phyloP scores from a whole-genome alignment of 495 filamentous ascomycete species.

The Usnea hakonensis region DNA sequence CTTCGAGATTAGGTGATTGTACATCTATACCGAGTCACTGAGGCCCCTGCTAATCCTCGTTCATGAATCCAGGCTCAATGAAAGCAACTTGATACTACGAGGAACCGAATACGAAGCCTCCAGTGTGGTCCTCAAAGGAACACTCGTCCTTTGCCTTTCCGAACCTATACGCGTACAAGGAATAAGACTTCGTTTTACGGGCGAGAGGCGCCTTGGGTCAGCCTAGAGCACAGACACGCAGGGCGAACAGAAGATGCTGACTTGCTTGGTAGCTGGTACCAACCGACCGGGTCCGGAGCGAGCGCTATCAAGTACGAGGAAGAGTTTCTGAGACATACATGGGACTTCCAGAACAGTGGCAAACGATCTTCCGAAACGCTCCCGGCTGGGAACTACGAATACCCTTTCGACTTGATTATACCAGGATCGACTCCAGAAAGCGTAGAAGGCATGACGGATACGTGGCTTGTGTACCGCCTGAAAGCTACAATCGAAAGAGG shows the following conservation, averaged over 20 bases:
- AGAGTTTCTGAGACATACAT: constrained; percentile 50
- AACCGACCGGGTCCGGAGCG: constrained; percentile 25
- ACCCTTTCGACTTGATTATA: constrained; percentile 73
- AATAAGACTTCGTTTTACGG: constrained; percentile 63
- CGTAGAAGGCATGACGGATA: constrained; percentile 74
- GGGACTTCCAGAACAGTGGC: constrained; percentile 43
- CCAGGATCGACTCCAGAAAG: constrained; percentile 75
- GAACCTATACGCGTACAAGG: constrained; percentile 62
- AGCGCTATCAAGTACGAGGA: constrained; percentile 41
- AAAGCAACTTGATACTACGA: constrained; percentile 71
- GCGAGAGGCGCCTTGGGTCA: constrained; percentile 61
- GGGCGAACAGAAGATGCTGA: constrained; percentile 18
- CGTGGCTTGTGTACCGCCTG: constrained; percentile 77
- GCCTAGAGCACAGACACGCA: constrained; percentile 23
- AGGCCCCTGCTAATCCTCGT: neutral
- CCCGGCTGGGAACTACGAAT: constrained; percentile 78
- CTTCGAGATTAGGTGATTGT: constrained; percentile 48
- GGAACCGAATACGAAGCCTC: constrained; percentile 67
- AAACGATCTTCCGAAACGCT: constrained; percentile 54
- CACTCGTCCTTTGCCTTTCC: constrained; percentile 65
- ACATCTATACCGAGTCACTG: neutral
- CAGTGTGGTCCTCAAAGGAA: constrained; percentile 65
- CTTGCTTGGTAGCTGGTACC: constrained; percentile 35
- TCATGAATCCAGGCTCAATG: constrained; percentile 53
- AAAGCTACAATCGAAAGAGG: constrained; percentile 78